A percentile compares a stretch with the other conserved stretches of the same genome.
Evolutionary conservation across 75 land plant genomes (phyloP).

Genomic region (Isoetes taiwanensis): DNA sequence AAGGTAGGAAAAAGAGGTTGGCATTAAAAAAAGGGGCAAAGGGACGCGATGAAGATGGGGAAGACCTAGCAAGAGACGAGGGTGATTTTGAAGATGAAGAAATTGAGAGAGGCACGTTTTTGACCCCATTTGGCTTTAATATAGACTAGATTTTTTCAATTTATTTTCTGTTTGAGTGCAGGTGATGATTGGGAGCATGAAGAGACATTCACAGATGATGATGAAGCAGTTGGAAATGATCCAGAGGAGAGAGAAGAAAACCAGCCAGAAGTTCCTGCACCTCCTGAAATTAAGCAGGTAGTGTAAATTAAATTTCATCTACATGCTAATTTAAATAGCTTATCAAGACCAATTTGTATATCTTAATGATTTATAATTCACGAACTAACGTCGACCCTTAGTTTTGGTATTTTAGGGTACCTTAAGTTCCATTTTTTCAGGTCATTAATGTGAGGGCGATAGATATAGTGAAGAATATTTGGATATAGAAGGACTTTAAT

Average conservation of each 20-base stretch:
- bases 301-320: too few relatives aligned
- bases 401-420: too few relatives aligned
- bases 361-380: too few relatives aligned
- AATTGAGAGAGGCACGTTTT: conserved; percentile 61
- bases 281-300: conserved; percentile 96
- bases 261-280: conserved; percentile 92
- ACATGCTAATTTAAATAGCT: too few relatives aligned
- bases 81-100: conserved; percentile 79
- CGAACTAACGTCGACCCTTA: too few relatives aligned
- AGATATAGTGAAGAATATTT: too few relatives aligned
- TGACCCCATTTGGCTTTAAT: background rate
- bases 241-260: conserved; percentile 87
- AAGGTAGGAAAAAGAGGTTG: conserved; percentile 54
- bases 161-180: conserved; percentile 13
- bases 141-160: background rate
- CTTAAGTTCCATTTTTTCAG: too few relatives aligned
- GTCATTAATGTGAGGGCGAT: too few relatives aligned
- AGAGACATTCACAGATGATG: conserved; percentile 98
- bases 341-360: too few relatives aligned
- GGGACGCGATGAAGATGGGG: conserved; percentile 71
- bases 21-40: conserved; percentile 43
- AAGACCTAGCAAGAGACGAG: conserved; percentile 50
- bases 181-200: conserved; percentile 99
- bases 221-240: conserved; percentile 91
- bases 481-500: too few relatives aligned